Evolutionary conservation across 2,329 filamentous ascomycete species (phyloP).

Genomic region (Rugonectria rugulosa): DNA sequence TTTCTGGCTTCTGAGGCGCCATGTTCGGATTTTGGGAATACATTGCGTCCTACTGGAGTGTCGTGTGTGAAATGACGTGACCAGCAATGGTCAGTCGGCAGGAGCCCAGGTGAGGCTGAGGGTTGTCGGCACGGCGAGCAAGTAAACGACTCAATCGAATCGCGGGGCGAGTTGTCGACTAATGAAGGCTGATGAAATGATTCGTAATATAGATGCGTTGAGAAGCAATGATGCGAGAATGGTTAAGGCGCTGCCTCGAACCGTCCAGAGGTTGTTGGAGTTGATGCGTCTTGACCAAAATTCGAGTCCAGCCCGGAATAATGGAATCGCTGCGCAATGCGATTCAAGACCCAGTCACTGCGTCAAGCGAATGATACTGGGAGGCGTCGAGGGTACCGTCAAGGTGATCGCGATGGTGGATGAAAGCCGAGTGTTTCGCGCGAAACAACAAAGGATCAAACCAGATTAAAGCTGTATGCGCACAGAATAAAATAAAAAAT

Average conservation of each 20-base stretch:
- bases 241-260: slow-evolving; percentile 47
- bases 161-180: slow-evolving; percentile 12
- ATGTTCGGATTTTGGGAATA: slow-evolving; percentile 86
- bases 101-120: slow-evolving; percentile 27
- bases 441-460: slow-evolving; percentile 39
- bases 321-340: slow-evolving; percentile 41
- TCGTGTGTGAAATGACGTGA: slow-evolving; percentile 38
- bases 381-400: slow-evolving; percentile 48
- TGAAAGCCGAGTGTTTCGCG: slow-evolving; percentile 42
- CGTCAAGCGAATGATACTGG: slow-evolving; percentile 54
- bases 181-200: slow-evolving; percentile 11
- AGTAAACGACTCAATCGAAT: slow-evolving; percentile 26
- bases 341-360: slow-evolving; percentile 49
- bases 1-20: slow-evolving; percentile 96
- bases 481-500: slow-evolving; percentile 46
- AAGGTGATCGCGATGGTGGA: slow-evolving; percentile 45
- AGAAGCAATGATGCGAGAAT: slow-evolving; percentile 21
- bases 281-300: slow-evolving; percentile 40
- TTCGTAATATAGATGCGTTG: slow-evolving; percentile 6
- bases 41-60: slow-evolving; percentile 59
- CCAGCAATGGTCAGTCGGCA: slow-evolving; percentile 35
- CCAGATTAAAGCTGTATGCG: slow-evolving; percentile 53
- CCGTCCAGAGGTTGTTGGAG: slow-evolving; percentile 34
- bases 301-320: slow-evolving; percentile 59
- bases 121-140: slow-evolving; percentile 18